Evolutionary conservation across 495 filamentous ascomycete species (phyloP), one percentile per base, ranked within the genome.

Genomic region (Neurospora tetrasperma): DNA sequence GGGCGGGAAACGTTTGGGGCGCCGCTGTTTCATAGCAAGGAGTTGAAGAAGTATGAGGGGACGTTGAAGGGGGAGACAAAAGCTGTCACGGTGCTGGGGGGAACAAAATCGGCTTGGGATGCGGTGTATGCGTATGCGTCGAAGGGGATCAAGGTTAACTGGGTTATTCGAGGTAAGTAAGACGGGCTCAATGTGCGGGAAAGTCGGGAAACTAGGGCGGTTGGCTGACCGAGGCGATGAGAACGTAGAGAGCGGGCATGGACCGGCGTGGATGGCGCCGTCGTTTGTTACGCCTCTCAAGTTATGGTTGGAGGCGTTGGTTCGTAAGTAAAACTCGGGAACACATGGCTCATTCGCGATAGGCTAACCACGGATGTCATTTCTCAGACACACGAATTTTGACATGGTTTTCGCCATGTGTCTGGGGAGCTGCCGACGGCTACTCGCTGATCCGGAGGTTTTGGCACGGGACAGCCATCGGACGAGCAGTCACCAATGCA

Each of bases 41-140:
- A 92, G 71, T 86, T 92, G 23, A 69, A 69, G 7, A 68, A 79
- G 66, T 74, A 83, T 66, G 74, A 71, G 0, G 27, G 31, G 44
- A 81, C 80, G 20, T 23, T 81, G 27, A 7, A 35, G 73, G 78
- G 7, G 79, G 83, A 2, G 41, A 77, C 75, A 31, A 79, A 79
- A 20, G 78, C 75, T 0, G 85, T 93, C 5, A 86, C 87, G 0
- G 85, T 96, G 2, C 85, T 93, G 69, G 92, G 93, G 16, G 90
- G 87, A 10, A 89, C 87, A 1, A 97, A 96, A 78, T 92, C 90
- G 5, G 91, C 87, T 1, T 94, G 88, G 85, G 94, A 96, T 83
- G 88, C 88, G 3, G 92, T 89, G 0, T 94, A 94, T 75, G 84
- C 86, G 4, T 91, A 89, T 76, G 90, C 88, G 2, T 84, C 86